These are phyloP conservation scores for Penicillium sp. DNA, from an alignment of 2,329 filamentous ascomycete genomes.

Conservation along the genomic window DNA sequence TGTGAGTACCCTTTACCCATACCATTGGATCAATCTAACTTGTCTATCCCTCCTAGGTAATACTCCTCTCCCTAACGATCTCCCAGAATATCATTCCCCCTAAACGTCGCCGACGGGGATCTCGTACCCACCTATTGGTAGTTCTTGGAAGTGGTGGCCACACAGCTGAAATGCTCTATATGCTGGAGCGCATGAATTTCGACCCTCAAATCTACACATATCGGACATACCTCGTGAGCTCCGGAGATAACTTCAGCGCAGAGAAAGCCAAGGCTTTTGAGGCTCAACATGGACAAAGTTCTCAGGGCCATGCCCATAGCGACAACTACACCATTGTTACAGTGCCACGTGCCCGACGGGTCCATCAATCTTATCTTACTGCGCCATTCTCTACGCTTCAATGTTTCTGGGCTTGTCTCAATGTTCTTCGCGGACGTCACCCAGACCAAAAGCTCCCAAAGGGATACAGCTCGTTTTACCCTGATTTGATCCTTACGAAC, in stretches of 20 bases:
- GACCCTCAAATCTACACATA: conserved; percentile 53
- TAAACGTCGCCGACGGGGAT: conserved; percentile 28
- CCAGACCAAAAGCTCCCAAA: conserved; percentile 30
- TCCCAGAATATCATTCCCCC: conserved; percentile 31
- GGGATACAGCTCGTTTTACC: conserved; percentile 47
- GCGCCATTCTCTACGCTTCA: conserved; percentile 66
- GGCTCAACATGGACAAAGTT: conserved; percentile 27
- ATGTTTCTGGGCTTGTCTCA: conserved; percentile 63
- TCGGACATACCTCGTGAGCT: conserved; percentile 77
- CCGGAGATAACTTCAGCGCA: conserved; percentile 70
- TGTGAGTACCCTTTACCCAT: not conserved
- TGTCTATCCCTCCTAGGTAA: conserved; percentile 18
- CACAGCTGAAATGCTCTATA: conserved; percentile 88
- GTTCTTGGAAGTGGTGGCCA: conserved; percentile 92
- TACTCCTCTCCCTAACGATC: conserved; percentile 25
- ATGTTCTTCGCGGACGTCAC: conserved; percentile 49
- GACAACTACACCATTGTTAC: conserved; percentile 57
- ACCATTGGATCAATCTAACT: conserved; percentile 10
- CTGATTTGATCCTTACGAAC: conserved; percentile 78
- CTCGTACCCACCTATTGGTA: conserved; percentile 64
- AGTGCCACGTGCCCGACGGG: conserved; percentile 72
- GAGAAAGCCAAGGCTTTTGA: conserved; percentile 65
- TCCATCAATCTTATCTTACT: conserved; percentile 77
- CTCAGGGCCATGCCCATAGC: conserved; percentile 9
- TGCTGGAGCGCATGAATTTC: conserved; percentile 63